Evolutionary conservation across 192 early-diverging fungal genomes (phyloP).

Genomic region (Radiomyces spectabilis): DNA sequence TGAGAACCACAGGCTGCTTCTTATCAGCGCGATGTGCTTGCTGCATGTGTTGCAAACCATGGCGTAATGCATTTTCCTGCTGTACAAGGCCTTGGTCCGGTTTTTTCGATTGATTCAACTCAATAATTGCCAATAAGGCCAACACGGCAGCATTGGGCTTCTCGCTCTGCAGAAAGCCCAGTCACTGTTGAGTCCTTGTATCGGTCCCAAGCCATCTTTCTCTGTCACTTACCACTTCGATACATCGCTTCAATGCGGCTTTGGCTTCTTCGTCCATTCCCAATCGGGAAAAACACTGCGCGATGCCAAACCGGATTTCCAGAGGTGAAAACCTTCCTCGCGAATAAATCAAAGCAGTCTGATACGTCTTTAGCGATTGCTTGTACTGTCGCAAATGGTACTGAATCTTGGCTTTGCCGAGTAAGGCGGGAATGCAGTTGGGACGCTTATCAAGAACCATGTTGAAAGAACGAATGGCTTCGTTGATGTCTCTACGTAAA

Average conservation of each 20-base stretch:
- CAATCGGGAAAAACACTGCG: slow-evolving; percentile 76
- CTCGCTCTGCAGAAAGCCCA: slow-evolving; percentile 3
- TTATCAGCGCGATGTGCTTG: slow-evolving; percentile 41
- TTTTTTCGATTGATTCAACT: slow-evolving; percentile 69
- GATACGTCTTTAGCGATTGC: slow-evolving; percentile 67
- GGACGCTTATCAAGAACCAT: slow-evolving; percentile 41
- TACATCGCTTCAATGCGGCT: slow-evolving; percentile 60
- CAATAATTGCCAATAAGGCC: slow-evolving; percentile 66
- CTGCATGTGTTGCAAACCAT: slow-evolving; percentile 41
- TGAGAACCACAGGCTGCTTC: slow-evolving; percentile 44
- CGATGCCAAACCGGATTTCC: slow-evolving; percentile 81
- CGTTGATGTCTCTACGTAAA: slow-evolving; percentile 41
- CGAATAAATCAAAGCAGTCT: slow-evolving; percentile 63
- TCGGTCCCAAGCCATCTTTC: neutral
- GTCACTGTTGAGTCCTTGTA: neutral
- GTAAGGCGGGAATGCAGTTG: slow-evolving; percentile 50
- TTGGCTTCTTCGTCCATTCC: slow-evolving; percentile 60
- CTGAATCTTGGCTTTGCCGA: slow-evolving; percentile 57
- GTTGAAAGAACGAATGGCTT: slow-evolving; percentile 43
- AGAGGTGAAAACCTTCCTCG: slow-evolving; percentile 24
- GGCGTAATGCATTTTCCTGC: slow-evolving; percentile 30
- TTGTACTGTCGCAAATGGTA: slow-evolving; percentile 55
- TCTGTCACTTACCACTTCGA: slow-evolving; percentile 46
- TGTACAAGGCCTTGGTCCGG: slow-evolving; percentile 29
- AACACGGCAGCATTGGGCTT: slow-evolving; percentile 56